These are phyloP conservation scores for Mycena amicta DNA, from an alignment of 768 basidiomycete species.

Conservation along the genomic window DNA sequence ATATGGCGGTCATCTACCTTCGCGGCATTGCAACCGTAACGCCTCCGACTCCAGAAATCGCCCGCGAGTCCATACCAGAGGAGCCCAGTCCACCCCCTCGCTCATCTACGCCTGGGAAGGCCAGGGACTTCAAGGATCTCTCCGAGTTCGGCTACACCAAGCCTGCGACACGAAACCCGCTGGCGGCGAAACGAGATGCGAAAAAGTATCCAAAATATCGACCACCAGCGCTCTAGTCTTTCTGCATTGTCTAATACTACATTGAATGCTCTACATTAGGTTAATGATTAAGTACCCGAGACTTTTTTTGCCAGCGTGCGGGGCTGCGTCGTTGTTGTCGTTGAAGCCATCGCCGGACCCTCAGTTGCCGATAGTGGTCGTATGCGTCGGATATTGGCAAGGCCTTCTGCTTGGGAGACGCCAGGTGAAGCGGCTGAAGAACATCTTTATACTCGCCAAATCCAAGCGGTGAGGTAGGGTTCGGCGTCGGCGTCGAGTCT, in stretches of 20 bases:
- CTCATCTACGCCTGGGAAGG: neutral
- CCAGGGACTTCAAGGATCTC: constrained; percentile 9
- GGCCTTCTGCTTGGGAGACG: constrained; percentile 12
- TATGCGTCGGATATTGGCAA: constrained; percentile 10
- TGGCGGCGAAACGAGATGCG: neutral
- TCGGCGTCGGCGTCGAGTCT: neutral
- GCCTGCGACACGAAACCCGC: constrained; percentile 6
- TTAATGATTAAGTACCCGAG: neutral
- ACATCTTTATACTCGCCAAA: neutral
- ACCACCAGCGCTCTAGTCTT: too few relatives aligned
- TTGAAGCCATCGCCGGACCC: neutral
- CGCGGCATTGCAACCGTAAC: constrained; percentile 32
- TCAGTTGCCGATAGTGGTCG: neutral
- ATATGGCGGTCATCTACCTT: constrained; percentile 45
- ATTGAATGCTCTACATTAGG: neutral
- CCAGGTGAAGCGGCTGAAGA: constrained; percentile 4
- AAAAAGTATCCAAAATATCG: neutral
- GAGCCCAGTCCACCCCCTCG: neutral
- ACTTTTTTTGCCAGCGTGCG: neutral
- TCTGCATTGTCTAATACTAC: constrained; percentile 1
- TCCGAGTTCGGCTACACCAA: neutral
- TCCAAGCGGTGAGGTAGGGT: neutral
- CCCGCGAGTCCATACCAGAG: neutral
- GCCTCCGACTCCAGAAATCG: neutral
- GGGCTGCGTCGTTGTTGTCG: neutral